These are phyloP conservation scores for Pogostemon cablin DNA, from an alignment of 257 asterid species.

Conservation along the genomic window DNA sequence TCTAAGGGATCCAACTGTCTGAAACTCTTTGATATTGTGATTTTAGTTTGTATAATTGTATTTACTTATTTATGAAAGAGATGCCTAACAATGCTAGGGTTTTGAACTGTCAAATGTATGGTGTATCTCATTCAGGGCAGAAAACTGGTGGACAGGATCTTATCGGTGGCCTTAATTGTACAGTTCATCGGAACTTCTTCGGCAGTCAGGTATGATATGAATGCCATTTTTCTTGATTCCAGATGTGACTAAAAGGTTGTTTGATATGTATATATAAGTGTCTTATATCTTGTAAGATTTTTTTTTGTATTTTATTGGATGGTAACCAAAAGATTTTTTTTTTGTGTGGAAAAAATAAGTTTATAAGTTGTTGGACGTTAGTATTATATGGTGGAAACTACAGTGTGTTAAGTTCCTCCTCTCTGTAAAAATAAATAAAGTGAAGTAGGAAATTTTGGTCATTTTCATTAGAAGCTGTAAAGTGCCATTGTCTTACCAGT, in stretches of 20 bases:
- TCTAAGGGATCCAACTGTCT: neutral
- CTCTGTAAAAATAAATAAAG: neutral
- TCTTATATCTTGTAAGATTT: slow-evolving; percentile 13
- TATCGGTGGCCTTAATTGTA: slow-evolving; percentile 92
- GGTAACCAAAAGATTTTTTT: neutral
- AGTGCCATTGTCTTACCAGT: neutral
- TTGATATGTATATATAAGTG: neutral
- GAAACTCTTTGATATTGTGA: neutral
- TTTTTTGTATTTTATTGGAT: slow-evolving; percentile 3
- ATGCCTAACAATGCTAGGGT: slow-evolving; percentile 1
- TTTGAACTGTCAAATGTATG: slow-evolving; percentile 31
- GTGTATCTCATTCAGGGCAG: slow-evolving; percentile 59
- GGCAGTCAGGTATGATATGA: slow-evolving; percentile 73
- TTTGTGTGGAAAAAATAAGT: neutral
- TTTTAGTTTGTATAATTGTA: neutral
- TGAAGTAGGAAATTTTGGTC: neutral
- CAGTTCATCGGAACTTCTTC: slow-evolving; percentile 87
- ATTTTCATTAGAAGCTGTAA: neutral
- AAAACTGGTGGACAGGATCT: slow-evolving; percentile 95
- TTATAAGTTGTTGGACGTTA: neutral
- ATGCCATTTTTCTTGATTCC: slow-evolving; percentile 21
- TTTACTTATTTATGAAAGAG: neutral
- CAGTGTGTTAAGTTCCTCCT: neutral
- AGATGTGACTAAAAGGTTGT: neutral
- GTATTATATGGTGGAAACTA: neutral